These are phyloP conservation scores for Hibiscus syriacus DNA, from an alignment of 345 rosid species.

Conservation along the genomic window DNA sequence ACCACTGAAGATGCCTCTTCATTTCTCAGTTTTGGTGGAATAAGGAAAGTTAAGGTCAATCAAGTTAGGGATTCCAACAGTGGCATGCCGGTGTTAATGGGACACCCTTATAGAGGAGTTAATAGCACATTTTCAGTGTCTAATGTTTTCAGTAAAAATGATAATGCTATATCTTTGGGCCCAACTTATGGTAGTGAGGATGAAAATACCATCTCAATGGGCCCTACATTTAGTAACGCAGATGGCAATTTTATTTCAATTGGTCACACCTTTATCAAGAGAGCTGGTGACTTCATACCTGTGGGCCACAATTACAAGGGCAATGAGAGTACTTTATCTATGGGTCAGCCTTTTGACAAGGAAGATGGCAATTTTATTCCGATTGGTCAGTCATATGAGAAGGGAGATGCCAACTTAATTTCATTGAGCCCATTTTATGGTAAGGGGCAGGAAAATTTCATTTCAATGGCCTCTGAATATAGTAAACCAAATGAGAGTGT, in stretches of 20 bases:
- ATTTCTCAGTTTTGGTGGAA: slow-evolving; percentile 36
- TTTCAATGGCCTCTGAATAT: slow-evolving; percentile 29
- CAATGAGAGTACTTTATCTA: slow-evolving; percentile 22
- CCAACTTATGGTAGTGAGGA: slow-evolving; percentile 17
- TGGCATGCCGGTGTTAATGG: slow-evolving; percentile 26
- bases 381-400: slow-evolving; percentile 33
- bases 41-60: slow-evolving; percentile 47
- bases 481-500: slow-evolving; percentile 26
- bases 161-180: slow-evolving; percentile 17
- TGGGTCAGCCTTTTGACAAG: slow-evolving; percentile 31
- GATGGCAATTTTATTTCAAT: slow-evolving; percentile 24
- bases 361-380: slow-evolving; percentile 27
- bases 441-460: slow-evolving; percentile 24
- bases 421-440: slow-evolving; percentile 32
- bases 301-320: slow-evolving; percentile 28
- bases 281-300: slow-evolving; percentile 21
- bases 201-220: slow-evolving; percentile 20
- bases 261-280: slow-evolving; percentile 23
- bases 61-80: slow-evolving; percentile 35
- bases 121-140: slow-evolving; percentile 18
- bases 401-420: slow-evolving; percentile 25
- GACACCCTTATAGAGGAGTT: slow-evolving; percentile 22
- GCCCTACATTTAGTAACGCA: slow-evolving; percentile 15
- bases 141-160: slow-evolving; percentile 20
- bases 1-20: slow-evolving; percentile 33